Base-by-base conservation (phyloP, 768 basidiomycete species). In the Fomitopsis pulvina region DNA sequence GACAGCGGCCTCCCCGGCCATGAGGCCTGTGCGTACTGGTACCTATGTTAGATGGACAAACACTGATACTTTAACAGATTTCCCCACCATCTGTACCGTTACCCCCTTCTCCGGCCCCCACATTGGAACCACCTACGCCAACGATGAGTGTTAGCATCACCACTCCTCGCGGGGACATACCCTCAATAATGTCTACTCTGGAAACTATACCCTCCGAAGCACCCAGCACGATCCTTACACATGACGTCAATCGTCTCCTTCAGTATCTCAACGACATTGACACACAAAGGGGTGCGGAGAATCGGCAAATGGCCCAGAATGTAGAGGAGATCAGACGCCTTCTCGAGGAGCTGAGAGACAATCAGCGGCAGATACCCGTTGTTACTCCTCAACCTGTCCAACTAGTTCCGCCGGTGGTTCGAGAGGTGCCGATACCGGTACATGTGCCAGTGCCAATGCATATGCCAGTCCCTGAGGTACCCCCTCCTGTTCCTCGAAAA, bases 291-390 rank as follows among this genome's bases (percentile, higher is more conserved):
- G 82, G 79, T 0, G 71, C 77, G 2, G 87, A 93, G 55, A 77
- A 73, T 26, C 71, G 77, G 24, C 82, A 83, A 14, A 61, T 93
- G 7, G 73, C 76, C 0, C 80, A 79, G 41, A 82, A 86, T 59
- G 72, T 95, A 3, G 77, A 77, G 45, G 77, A 80, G 0, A 78
- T 96, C 32, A 77, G 85, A 50, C 72, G 83, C 30, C 82, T 87
- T 55, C 68, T 95, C 2, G 73, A 72, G 11, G 79, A 82, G 40
- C 71, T 63, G n/a, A 45, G 53, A 37, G 34, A 37, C 34, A 37
- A 37, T 14, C 34, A 37, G 18, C 34, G 9, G 52, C 54, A 24
- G 47, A 56, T 45, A 48, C 54, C 54, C 44, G 55, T 41, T n/a
- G 3, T 22, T 22, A 6, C 25, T 20, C 41, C 21, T 6, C 34